Percentiles rank a stretch among this genome's conserved stretches.
Conservation (phyloP, 2,329 filamentous ascomycete genomes). For the Alternaria atra region DNA sequence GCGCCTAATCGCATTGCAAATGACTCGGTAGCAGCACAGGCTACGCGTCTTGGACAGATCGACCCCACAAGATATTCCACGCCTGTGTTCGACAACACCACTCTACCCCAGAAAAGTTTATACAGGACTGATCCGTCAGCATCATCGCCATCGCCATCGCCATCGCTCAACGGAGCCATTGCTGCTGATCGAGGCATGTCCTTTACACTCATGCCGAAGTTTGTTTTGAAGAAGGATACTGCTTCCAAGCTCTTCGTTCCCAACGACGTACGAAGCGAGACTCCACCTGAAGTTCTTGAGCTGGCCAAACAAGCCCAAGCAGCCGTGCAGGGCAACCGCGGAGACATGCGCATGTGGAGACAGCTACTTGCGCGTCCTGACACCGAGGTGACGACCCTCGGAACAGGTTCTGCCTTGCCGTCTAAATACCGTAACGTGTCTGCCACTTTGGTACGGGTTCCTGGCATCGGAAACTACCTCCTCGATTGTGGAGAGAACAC, state of each 20-base stretch:
- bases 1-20: conserved; percentile 80
- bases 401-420: conserved; percentile 88
- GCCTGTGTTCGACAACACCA: conserved; percentile 70
- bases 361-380: conserved; percentile 76
- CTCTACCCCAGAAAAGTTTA: conserved; percentile 50
- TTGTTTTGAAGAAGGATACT: conserved; percentile 42
- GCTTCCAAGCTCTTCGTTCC: conserved; percentile 57
- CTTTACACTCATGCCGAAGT: conserved; percentile 58
- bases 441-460: conserved; percentile 82
- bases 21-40: conserved; percentile 70
- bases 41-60: conserved; percentile 74
- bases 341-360: conserved; percentile 64
- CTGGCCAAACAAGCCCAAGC: conserved; percentile 60
- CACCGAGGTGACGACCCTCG: conserved; percentile 84
- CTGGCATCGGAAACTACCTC: conserved; percentile 85
- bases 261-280: conserved; percentile 54
- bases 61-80: conserved; percentile 78
- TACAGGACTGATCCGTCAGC: conserved; percentile 12
- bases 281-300: conserved; percentile 58
- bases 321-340: conserved; percentile 48
- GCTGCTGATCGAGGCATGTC: conserved; percentile 54
- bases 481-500: conserved; percentile 95
- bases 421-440: conserved; percentile 97
- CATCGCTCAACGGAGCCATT: conserved; percentile 30
- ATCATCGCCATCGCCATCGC: conserved; percentile 14